Base-by-base conservation (phyloP, 345 rosid genomes). In the Reutealis trisperma region DNA sequence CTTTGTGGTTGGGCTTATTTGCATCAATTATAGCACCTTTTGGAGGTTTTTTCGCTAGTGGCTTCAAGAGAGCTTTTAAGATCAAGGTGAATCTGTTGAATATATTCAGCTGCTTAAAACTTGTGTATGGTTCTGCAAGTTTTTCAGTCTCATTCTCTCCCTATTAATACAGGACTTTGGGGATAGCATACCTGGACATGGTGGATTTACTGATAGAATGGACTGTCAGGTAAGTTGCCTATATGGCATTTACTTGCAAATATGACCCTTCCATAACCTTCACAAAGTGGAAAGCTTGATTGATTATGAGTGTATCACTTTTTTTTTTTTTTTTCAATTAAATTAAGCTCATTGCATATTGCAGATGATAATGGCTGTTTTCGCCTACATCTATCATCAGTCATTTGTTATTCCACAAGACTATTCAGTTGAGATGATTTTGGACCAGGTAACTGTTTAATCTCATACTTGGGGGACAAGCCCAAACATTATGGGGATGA, bases 161-260 rank as follows among this genome's bases (percentile, higher is more conserved):
- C 21, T 16, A 45, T 25, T 77, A 47, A 70, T 10, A 12, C 87
- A 94, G 98, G 98, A 94, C 83, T 94, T 94, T 82, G 97, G 98
- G 62, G 97, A 94, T 85, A 93, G 97, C 81, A 94, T 94, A 78
- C 97, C 97, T n/a, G 98, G 98, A 67, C 98, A 94, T 84, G 98
- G 97, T 66, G 97, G 98, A 63, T 89, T 94, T 79, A 95, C 99
- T 1, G 98, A 93, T 81, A 83, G 98, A 86, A 93, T 93, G 99
- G 99, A 95, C 75, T 95, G 99, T 77, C 99, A 95, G 92, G 99
- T 91, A 82, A 82, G 78, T 64, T 57, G 25, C 41, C 22, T 14
- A 54, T 27, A 54, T 54, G n/a, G 41, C 16, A 51, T 51, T 44
- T 47, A 13, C 12, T 13, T 13, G 9, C 13, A 47, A 47, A 47